Percentiles rank a stretch among this genome's conserved stretches.
phyloP scores from a whole-genome alignment of 257 asterid species.

The Marsdenia floribunda region DNA sequence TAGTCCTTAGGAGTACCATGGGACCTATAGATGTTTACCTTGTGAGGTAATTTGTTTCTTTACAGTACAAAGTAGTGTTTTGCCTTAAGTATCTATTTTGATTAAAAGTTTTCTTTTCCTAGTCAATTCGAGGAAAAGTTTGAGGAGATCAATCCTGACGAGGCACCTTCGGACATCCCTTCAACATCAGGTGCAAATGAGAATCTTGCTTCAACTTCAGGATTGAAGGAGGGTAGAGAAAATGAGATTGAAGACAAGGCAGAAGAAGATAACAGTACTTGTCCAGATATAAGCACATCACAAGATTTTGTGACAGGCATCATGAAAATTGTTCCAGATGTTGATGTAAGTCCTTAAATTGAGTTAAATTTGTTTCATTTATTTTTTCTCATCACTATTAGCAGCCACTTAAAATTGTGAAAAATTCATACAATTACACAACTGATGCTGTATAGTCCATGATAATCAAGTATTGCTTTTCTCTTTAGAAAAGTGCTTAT shows the following conservation, averaged over 20 bases:
- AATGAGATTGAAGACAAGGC: conserved; percentile 36
- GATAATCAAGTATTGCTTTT: not conserved
- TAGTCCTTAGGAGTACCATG: conserved; percentile 83
- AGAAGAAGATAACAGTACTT: conserved; percentile 43
- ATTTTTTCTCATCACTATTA: not conserved
- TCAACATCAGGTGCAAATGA: conserved; percentile 48
- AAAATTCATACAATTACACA: not conserved
- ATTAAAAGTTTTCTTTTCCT: not conserved
- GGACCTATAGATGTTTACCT: conserved; percentile 88
- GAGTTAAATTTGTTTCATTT: not conserved
- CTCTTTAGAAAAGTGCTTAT: not conserved
- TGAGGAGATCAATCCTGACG: conserved; percentile 56
- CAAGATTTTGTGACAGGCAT: conserved; percentile 73
- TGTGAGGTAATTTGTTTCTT: conserved; percentile 53
- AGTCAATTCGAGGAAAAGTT: conserved; percentile 83
- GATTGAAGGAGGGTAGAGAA: conserved; percentile 39
- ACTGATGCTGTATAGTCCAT: not conserved
- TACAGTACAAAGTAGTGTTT: not conserved
- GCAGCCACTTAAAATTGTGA: not conserved
- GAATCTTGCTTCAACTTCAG: conserved; percentile 31
- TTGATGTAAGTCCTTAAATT: conserved; percentile 60
- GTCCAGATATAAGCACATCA: conserved; percentile 56
- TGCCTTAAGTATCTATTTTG: not conserved
- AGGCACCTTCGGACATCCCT: conserved; percentile 46
- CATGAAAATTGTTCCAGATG: conserved; percentile 81